Evolutionary conservation across 2,329 filamentous ascomycete genomes (phyloP), one percentile per base, ranked within the genome.

Genomic region (Daldinia sp.): DNA sequence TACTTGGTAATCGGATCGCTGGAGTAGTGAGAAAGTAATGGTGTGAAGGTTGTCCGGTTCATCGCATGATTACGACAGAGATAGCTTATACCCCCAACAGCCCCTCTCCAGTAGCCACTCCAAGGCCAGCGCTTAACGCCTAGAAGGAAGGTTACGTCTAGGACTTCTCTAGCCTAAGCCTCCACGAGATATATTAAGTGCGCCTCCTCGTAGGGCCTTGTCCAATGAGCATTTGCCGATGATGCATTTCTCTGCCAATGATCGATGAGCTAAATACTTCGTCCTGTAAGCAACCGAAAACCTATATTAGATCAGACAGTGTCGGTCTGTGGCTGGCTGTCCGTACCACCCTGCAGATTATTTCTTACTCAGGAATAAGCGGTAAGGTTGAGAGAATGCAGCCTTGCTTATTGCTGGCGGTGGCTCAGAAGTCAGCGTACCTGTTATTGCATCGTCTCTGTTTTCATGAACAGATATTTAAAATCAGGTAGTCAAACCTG

Each of bases 371-470:
- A 9, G 33, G 20, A 28, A 28, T 50, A 30, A 50, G 20, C 20
- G 9, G 46, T 50, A 50, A 50, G 12, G 20, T n/a, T 1, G 23
- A 6, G 23, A 7, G 3, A 3, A 50, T 5, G 23, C 9, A 50
- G 46, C 46, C 46, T 50, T 50, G 46, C 46, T 28, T 28, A 50
- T 28, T 50, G 15, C 4, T 50, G 42, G 18, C n/a, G 46, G 46
- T 28, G 46, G 46, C 46, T 50, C 28, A 30, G 20, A 50, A 15
- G 23, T 30, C 20, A 30, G 46, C 26, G 4, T 10, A 30, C 3
- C 20, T 23, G 12, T 12, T 10, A 13, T 13, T n/a, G 46, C 10
- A 28, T 28, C 23, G 3, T 2, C 15, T 6, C 23, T 26, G 9
- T 28, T 15, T 50, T n/a, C 18, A 10, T 2, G 9, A 46, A 26